phyloP scores from a whole-genome alignment of 768 basidiomycete genomes.

The Zangia roseola region DNA sequence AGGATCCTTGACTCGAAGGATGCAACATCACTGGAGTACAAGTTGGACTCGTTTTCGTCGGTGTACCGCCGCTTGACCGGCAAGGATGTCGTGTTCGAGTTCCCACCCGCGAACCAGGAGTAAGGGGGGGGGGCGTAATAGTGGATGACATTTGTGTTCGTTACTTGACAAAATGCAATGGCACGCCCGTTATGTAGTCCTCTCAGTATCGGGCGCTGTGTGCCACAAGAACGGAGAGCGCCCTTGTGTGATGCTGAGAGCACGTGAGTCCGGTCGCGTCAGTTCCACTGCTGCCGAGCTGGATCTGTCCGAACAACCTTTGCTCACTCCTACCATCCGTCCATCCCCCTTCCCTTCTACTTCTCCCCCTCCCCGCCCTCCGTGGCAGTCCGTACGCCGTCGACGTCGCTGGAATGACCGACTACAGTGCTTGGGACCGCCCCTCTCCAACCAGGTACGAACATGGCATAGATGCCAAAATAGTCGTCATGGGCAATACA shows the following conservation, averaged over 20 bases:
- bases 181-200: slow-evolving; percentile 34
- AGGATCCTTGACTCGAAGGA: slow-evolving; percentile 99
- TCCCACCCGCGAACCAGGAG: slow-evolving; percentile 75
- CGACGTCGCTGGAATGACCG: slow-evolving; percentile 46
- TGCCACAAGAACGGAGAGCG: slow-evolving; percentile 25
- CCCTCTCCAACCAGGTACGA: slow-evolving; percentile 71
- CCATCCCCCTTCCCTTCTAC: slow-evolving; percentile 34
- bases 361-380: slow-evolving; percentile 43
- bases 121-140: slow-evolving; percentile 44
- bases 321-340: slow-evolving; percentile 32
- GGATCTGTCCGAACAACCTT: slow-evolving; percentile 24
- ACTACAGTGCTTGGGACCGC: slow-evolving; percentile 61
- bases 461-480: slow-evolving; percentile 89
- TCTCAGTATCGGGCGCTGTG: slow-evolving; percentile 4
- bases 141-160: slow-evolving; percentile 32
- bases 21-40: slow-evolving; percentile 98
- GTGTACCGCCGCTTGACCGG: slow-evolving; percentile 95
- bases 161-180: slow-evolving; percentile 36
- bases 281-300: slow-evolving; percentile 23
- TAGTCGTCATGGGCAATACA: slow-evolving; percentile 90
- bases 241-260: slow-evolving; percentile 1
- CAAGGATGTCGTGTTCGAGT: slow-evolving; percentile 95
- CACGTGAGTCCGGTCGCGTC: slow-evolving; percentile 38
- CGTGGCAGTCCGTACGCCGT: slow-evolving; percentile 40
- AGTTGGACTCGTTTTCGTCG: slow-evolving; percentile 98